phyloP scores from a whole-genome alignment of 2,329 filamentous ascomycete genomes.

The Monosporascus cannonballus region DNA sequence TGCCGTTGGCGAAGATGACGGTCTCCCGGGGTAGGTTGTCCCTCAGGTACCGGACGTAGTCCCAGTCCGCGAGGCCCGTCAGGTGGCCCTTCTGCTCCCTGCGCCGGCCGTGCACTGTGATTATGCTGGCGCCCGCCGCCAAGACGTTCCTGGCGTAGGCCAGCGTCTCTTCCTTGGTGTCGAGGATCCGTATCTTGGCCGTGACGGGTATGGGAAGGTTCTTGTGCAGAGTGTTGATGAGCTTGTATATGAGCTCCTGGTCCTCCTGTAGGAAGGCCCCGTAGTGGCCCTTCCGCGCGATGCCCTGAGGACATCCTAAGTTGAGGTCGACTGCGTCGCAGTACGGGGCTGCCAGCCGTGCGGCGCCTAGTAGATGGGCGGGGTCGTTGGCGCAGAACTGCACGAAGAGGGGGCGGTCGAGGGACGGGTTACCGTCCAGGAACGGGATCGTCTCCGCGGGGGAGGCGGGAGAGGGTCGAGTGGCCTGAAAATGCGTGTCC shows the following conservation, averaged over 20 bases:
- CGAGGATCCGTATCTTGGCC: constrained; percentile 87
- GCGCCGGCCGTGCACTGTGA: constrained; percentile 84
- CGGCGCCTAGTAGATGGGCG: constrained; percentile 72
- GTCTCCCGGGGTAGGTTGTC: constrained; percentile 80
- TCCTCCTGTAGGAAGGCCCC: constrained; percentile 94
- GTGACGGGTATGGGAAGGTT: constrained; percentile 80
- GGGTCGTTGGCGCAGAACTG: constrained; percentile 94
- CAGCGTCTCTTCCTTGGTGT: constrained; percentile 79
- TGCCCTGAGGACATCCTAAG: constrained; percentile 92
- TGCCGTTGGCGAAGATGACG: constrained; percentile 95
- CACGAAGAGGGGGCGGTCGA: constrained; percentile 87
- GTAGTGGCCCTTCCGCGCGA: constrained; percentile 84
- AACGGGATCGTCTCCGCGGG: constrained; percentile 34
- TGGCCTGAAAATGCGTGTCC: constrained; percentile 72
- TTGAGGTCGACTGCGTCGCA: constrained; percentile 97
- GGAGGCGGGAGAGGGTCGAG: constrained; percentile 22
- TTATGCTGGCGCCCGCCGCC: constrained; percentile 80
- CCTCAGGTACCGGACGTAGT: constrained; percentile 72
- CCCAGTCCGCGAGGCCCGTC: constrained; percentile 90
- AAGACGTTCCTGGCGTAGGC: constrained; percentile 86
- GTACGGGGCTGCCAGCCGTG: constrained; percentile 71
- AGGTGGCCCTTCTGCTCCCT: constrained; percentile 94
- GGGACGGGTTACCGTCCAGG: constrained; percentile 78
- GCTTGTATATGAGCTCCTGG: constrained; percentile 70
- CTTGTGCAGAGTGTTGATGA: constrained; percentile 78